phyloP scores from a whole-genome alignment of 352 stramenopile species.

The Peronospora farinosa region DNA sequence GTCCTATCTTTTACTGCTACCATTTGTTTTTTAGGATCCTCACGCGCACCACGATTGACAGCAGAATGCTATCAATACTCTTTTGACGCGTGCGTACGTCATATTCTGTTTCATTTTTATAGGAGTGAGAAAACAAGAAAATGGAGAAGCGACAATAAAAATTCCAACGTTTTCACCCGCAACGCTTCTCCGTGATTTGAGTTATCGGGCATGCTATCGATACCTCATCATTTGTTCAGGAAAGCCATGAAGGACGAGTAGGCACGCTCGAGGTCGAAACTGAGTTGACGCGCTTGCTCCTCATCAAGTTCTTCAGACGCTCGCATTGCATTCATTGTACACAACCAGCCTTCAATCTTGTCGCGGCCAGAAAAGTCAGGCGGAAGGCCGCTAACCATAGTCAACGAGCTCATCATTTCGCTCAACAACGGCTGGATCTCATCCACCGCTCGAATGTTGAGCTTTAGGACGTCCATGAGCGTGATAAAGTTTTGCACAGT shows the following conservation, averaged over 20 bases:
- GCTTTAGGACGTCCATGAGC: constrained; percentile 96
- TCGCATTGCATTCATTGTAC: constrained; percentile 93
- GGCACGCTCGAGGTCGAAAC: constrained; percentile 92
- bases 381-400: constrained; percentile 89
- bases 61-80: constrained; percentile 16
- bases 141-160: constrained; percentile 30
- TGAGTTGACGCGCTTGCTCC: constrained; percentile 92
- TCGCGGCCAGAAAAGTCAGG: constrained; percentile 90
- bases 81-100: constrained; percentile 9
- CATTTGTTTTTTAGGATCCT: constrained; percentile 21
- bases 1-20: constrained; percentile 28
- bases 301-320: constrained; percentile 94
- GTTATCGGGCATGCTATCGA: no score
- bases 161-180: constrained; percentile 18
- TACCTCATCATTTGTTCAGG: constrained; percentile 54
- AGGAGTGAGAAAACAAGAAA: constrained; percentile 12
- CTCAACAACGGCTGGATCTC: constrained; percentile 95
- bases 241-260: constrained; percentile 94
- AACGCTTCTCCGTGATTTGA: neutral
- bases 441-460: constrained; percentile 95
- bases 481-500: constrained; percentile 98
- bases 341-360: constrained; percentile 93
- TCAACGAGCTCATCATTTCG: constrained; percentile 94
- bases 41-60: constrained; percentile 5
- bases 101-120: constrained; percentile 29